Conservation (phyloP, 83 land plant species). For the Isoetes engelmannii region DNA sequence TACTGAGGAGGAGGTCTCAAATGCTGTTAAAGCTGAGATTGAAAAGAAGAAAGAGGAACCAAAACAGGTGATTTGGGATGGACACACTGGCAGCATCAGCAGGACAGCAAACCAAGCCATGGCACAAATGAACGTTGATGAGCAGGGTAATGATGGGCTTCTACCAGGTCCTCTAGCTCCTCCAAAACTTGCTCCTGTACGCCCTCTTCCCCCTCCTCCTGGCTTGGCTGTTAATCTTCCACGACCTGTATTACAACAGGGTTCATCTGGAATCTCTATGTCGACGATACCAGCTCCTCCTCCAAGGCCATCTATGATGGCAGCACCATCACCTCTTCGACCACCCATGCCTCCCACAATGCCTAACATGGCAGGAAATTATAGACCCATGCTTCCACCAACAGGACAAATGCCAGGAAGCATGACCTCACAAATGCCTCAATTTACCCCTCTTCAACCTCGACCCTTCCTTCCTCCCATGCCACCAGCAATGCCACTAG, state of each 20-base stretch:
- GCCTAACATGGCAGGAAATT: conserved; percentile 4
- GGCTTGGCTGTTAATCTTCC: conserved; percentile 81
- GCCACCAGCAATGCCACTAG: conserved; percentile 43
- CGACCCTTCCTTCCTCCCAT: conserved; percentile 48
- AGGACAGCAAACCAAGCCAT: conserved; percentile 94
- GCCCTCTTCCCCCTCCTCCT: conserved; percentile 92
- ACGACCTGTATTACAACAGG: conserved; percentile 51
- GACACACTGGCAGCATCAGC: conserved; percentile 93
- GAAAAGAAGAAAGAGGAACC: conserved; percentile 97
- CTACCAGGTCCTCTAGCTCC: conserved; percentile 85
- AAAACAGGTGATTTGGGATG: conserved; percentile 99
- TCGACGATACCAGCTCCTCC: conserved; percentile 44
- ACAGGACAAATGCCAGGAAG: too few species aligned
- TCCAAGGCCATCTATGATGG: conserved; percentile 43
- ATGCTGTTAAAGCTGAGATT: conserved; percentile 97
- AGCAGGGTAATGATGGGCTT: conserved; percentile 43
- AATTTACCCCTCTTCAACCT: conserved; percentile 28
- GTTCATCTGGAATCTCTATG: conserved; percentile 31
- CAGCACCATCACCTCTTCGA: conserved; percentile 37
- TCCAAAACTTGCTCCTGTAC: conserved; percentile 58
- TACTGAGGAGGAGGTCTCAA: conserved; percentile 97
- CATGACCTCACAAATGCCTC: conserved; percentile 9
- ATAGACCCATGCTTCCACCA: too few species aligned
- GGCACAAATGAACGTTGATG: conserved; percentile 65
- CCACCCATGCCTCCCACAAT: conserved; percentile 35